phyloP scores from a whole-genome alignment of 2,329 filamentous ascomycete species.

The Ophiocordyceps camponoti-rufipedis region DNA sequence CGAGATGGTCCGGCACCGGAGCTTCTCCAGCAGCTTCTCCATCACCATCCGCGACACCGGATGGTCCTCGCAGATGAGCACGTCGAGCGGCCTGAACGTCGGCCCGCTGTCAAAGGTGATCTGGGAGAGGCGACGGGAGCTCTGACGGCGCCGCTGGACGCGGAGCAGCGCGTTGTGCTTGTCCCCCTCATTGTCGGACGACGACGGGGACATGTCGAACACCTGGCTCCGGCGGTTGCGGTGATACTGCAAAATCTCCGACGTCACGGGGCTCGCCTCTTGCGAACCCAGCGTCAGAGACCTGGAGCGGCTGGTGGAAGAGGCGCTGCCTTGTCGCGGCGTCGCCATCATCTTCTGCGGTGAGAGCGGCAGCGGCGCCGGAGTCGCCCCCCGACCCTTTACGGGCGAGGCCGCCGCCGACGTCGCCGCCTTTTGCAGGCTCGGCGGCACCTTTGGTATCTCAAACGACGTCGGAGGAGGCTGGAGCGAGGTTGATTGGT shows the following conservation, averaged over 20 bases:
- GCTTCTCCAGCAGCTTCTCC: constrained; percentile 90
- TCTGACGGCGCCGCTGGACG: constrained; percentile 86
- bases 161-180: constrained; percentile 80
- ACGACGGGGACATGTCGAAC: constrained; percentile 91
- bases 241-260: constrained; percentile 56
- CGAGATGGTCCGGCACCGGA: constrained; percentile 84
- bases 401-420: constrained; percentile 35
- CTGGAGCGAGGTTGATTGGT: constrained; percentile 57
- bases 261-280: constrained; percentile 60
- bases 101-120: constrained; percentile 74
- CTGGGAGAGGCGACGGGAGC: constrained; percentile 82
- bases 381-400: constrained; percentile 34
- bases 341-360: constrained; percentile 45
- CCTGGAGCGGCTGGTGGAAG: constrained; percentile 52
- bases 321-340: constrained; percentile 40
- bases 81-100: constrained; percentile 75
- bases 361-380: constrained; percentile 32
- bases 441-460: constrained; percentile 41
- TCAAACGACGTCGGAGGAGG: constrained; percentile 58
- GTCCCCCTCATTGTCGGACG: constrained; percentile 90
- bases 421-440: constrained; percentile 40
- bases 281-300: constrained; percentile 91
- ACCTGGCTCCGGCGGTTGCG: constrained; percentile 87
- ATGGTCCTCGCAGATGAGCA: constrained; percentile 94
- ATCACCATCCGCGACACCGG: constrained; percentile 96